phyloP scores from a whole-genome alignment of 495 filamentous ascomycete species.

The Penicillium pancosmium region DNA sequence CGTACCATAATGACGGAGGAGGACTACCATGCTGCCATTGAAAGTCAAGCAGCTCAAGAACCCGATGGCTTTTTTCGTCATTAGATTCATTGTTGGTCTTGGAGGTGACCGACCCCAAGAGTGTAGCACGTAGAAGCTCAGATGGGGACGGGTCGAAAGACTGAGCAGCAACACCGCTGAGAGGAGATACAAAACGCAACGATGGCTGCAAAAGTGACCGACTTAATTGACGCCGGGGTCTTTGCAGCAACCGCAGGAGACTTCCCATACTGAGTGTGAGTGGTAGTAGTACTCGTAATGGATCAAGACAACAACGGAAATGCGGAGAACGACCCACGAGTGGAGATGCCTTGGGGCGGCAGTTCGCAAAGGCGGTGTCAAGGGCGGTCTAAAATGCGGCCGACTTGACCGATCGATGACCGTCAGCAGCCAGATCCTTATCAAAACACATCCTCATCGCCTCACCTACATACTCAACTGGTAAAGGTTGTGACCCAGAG shows the following conservation, averaged over 20 bases:
- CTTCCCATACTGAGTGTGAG: conserved; percentile 17
- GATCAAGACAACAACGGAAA: conserved; percentile 10
- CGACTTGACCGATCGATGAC: conserved; percentile 16
- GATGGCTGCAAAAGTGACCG: neutral
- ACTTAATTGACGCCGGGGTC: neutral
- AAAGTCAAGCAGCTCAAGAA: conserved; percentile 21
- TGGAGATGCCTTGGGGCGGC: conserved; percentile 31
- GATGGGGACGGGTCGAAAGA: conserved; percentile 29
- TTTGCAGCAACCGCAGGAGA: neutral
- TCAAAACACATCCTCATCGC: conserved; percentile 4
- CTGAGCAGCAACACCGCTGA: conserved; percentile 2
- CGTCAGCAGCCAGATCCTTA: conserved; percentile 20
- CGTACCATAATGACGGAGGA: conserved; percentile 27
- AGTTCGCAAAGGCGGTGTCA: conserved; percentile 7
- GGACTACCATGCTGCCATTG: conserved; percentile 29
- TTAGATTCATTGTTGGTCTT: neutral
- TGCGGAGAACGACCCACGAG: conserved; percentile 19
- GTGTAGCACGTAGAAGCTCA: conserved; percentile 34
- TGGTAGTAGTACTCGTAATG: neutral
- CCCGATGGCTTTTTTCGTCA: conserved; percentile 6
- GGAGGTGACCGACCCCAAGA: conserved; percentile 25
- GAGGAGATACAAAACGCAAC: neutral
- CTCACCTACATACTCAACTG: neutral
- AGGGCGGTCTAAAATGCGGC: conserved; percentile 17
- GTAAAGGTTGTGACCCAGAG: neutral